Conservation (phyloP, 1,284 basidiomycete species). For the Agaricales sp. region DNA sequence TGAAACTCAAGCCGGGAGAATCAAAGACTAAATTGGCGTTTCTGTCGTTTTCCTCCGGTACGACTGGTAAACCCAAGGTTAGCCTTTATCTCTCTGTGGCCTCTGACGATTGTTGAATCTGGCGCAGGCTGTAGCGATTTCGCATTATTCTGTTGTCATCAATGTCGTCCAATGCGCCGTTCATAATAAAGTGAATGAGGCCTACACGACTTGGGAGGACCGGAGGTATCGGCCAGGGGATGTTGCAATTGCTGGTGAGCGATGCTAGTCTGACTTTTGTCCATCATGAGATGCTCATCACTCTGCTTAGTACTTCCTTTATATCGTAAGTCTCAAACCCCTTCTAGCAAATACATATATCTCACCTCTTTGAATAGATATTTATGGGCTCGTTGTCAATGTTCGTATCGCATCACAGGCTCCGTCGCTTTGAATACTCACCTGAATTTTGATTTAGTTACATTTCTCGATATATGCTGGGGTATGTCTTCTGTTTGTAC, state of each 20-base stretch:
- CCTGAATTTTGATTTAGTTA: not conserved
- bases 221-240: slow-evolving; percentile 40
- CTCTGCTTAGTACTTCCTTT: slow-evolving; percentile 35
- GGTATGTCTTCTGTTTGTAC: not conserved
- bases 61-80: slow-evolving; percentile 54
- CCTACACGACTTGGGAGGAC: slow-evolving; percentile 25
- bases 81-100: not conserved
- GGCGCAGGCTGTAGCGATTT: slow-evolving; percentile 52
- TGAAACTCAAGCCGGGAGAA: slow-evolving; percentile 48
- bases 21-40: slow-evolving; percentile 63
- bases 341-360: slow-evolving; percentile 9
- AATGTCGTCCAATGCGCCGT: slow-evolving; percentile 48
- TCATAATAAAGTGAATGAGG: slow-evolving; percentile 32
- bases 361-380: slow-evolving; percentile 33
- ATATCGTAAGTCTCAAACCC: slow-evolving; percentile 25
- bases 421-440: not conserved
- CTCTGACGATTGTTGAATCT: not conserved
- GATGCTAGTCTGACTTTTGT: not conserved
- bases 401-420: slow-evolving; percentile 21
- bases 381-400: slow-evolving; percentile 61
- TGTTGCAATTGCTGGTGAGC: slow-evolving; percentile 19
- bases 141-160: slow-evolving; percentile 47
- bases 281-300: not conserved
- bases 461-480: not conserved
- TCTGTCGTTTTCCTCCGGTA: slow-evolving; percentile 68